These are phyloP conservation scores for Cyclotella baltica DNA, from an alignment of 108 stramenopile genomes.

Conservation along the genomic window DNA sequence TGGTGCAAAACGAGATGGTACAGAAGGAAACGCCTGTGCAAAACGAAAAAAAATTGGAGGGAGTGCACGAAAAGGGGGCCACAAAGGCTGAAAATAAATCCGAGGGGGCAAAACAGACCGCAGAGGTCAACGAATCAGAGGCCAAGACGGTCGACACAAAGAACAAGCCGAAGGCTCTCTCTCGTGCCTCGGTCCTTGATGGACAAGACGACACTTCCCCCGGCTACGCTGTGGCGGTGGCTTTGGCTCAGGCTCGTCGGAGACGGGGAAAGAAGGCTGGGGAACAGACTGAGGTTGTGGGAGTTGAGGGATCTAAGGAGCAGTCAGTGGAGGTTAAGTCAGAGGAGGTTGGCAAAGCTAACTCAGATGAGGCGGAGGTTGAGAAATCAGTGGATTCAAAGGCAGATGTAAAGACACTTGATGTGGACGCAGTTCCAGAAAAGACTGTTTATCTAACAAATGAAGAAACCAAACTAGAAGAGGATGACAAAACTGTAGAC, in stretches of 20 bases:
- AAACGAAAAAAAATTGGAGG: background rate
- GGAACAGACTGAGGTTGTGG: background rate
- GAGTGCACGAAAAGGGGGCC: background rate
- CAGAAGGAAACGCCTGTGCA: background rate
- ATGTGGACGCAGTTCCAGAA: background rate
- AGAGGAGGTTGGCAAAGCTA: no score
- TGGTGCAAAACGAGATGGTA: background rate
- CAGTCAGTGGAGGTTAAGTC: no score
- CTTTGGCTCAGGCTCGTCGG: background rate
- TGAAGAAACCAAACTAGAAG: background rate
- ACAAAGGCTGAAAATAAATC: background rate
- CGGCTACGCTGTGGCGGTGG: constrained; percentile 2
- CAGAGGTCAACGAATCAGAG: background rate
- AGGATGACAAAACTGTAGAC: constrained; percentile 10
- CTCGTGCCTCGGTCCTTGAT: no score
- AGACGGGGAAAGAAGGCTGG: background rate
- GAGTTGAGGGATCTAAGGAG: background rate
- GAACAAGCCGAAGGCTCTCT: constrained; percentile 1
- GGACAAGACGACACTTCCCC: no score
- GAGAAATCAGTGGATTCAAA: no score
- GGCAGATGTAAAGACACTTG: background rate
- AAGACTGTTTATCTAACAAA: background rate
- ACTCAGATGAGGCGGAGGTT: no score
- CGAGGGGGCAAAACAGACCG: background rate
- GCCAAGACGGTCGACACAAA: no score